Evolutionary conservation across 2,329 filamentous ascomycete genomes (phyloP).

Genomic region (Eutypa lata): DNA sequence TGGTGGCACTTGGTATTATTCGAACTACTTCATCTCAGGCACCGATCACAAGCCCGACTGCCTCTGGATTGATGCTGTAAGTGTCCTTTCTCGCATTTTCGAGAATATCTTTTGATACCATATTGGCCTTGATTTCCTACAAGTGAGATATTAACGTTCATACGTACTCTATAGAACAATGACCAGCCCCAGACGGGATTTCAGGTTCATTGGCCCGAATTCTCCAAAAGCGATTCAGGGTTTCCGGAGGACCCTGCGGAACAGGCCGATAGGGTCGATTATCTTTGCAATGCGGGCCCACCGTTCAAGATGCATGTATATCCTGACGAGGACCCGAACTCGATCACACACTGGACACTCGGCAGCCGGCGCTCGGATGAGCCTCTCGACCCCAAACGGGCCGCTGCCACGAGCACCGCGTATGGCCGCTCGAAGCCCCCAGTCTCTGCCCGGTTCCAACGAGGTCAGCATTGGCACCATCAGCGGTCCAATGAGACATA

Average conservation of each 20-base stretch:
- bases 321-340: conserved; percentile 12
- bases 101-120: background rate
- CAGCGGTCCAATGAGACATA: background rate
- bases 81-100: background rate
- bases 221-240: conserved; percentile 7
- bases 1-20: conserved; percentile 23
- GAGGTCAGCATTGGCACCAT: background rate
- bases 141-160: no score
- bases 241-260: conserved; percentile 6
- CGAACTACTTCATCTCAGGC: conserved; percentile 14
- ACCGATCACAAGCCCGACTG: conserved; percentile 15
- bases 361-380: background rate
- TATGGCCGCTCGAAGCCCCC: conserved; percentile 8
- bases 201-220: conserved; percentile 29
- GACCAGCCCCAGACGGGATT: conserved; percentile 25
- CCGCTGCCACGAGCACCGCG: background rate
- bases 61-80: conserved; percentile 19
- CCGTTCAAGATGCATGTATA: conserved; percentile 17
- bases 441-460: conserved; percentile 12
- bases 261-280: conserved; percentile 10
- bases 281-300: conserved; percentile 14
- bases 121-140: background rate
- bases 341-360: conserved; percentile 12
- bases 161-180: conserved; percentile 6
- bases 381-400: no score